These are phyloP conservation scores for Gelatoporia subvermispora DNA, from an alignment of 768 basidiomycete species.

Conservation along the genomic window DNA sequence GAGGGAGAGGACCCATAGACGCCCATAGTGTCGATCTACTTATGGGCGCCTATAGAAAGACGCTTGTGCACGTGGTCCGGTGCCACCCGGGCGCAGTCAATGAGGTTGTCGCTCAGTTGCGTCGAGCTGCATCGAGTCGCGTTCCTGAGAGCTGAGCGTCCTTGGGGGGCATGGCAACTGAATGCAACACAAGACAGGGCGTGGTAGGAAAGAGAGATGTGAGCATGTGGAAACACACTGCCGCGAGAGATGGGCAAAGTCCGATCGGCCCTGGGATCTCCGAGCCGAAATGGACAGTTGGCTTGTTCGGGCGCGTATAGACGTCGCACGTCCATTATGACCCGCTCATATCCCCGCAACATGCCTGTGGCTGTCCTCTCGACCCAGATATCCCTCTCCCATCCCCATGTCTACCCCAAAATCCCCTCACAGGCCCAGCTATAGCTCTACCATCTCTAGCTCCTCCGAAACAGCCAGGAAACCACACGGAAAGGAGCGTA, in stretches of 20 bases:
- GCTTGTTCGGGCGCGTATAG: too few species aligned
- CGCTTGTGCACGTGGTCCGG: background rate
- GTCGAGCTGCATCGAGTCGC: background rate
- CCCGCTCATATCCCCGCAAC: constrained; percentile 5
- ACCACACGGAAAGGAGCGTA: constrained; percentile 42
- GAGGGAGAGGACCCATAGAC: background rate
- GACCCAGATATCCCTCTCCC: constrained; percentile 1
- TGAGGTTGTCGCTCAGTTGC: background rate
- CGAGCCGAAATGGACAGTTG: too few species aligned
- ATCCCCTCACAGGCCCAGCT: constrained; percentile 14
- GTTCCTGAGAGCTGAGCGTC: background rate
- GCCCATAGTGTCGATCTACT: background rate
- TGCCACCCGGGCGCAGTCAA: constrained; percentile 3
- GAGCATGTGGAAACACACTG: background rate
- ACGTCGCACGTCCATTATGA: background rate
- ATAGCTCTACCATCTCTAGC: constrained; percentile 10
- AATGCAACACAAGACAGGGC: too few species aligned
- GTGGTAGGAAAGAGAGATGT: too few species aligned
- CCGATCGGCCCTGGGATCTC: too few species aligned
- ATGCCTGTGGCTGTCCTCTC: constrained; percentile 1
- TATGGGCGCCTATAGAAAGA: background rate
- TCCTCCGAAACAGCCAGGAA: constrained; percentile 3
- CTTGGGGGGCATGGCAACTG: too few species aligned
- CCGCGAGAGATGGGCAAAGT: background rate
- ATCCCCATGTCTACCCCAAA: constrained; percentile 11